Percentiles rank a stretch among this genome's conserved stretches.
These are phyloP conservation scores for Pseudogymnoascus sp. DNA, from an alignment of 2,329 filamentous ascomycete genomes.

Conservation along the genomic window DNA sequence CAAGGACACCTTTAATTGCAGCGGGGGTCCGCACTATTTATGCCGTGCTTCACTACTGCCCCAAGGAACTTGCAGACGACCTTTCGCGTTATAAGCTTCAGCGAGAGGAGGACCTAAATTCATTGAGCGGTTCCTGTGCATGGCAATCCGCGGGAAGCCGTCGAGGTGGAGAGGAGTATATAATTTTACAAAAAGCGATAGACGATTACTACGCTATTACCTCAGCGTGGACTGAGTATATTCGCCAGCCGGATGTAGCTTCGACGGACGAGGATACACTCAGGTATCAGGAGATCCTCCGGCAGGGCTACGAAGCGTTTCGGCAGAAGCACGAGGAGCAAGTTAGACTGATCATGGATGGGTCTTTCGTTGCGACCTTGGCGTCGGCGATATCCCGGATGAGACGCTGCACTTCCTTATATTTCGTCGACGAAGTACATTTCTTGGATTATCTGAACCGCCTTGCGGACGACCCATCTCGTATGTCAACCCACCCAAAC, in stretches of 20 bases:
- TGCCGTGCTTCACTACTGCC: neutral
- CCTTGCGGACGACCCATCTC: neutral
- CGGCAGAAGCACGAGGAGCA: neutral
- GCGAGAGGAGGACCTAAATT: neutral
- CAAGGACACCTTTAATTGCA: neutral
- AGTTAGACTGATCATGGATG: neutral
- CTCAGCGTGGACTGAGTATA: neutral
- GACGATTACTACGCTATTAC: neutral
- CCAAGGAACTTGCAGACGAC: neutral
- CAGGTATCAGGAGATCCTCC: neutral
- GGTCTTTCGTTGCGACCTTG: neutral
- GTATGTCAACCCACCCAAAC: neutral
- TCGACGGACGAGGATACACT: neutral
- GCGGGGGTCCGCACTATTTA: neutral
- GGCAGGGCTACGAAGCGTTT: neutral
- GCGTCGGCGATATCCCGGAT: slow-evolving; percentile 6
- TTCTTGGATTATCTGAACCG: neutral
- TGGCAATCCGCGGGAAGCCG: no score
- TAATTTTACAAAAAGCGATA: neutral
- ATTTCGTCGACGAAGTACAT: neutral
- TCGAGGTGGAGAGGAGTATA: no score
- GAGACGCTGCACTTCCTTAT: neutral
- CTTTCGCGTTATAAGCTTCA: neutral
- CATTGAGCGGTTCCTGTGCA: no score
- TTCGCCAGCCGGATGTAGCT: neutral